Conservation (phyloP, 2,329 filamentous ascomycete genomes). For the Phialocephala subalpina region DNA sequence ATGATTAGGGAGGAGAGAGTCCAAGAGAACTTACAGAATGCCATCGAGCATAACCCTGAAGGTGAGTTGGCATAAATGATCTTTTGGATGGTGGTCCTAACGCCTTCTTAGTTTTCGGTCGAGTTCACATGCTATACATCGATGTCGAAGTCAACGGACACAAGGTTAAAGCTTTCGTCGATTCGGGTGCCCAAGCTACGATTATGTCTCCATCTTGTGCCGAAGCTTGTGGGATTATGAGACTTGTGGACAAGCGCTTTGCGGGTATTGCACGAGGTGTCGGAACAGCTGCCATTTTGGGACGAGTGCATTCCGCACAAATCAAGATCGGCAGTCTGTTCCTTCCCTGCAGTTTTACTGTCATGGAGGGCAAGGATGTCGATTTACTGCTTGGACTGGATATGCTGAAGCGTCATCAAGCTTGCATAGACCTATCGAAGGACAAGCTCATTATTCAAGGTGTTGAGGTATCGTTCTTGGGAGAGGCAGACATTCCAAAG, state of each 20-base stretch:
- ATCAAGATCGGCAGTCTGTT: conserved; percentile 91
- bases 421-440: conserved; percentile 85
- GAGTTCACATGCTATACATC: conserved; percentile 96
- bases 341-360: conserved; percentile 94
- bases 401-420: conserved; percentile 97
- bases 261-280: conserved; percentile 92
- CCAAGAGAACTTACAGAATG: conserved; percentile 94
- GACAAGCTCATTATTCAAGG: conserved; percentile 89
- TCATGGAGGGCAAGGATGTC: conserved; percentile 98
- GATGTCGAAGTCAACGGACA: conserved; percentile 93
- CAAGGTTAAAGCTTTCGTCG: conserved; percentile 93
- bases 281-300: conserved; percentile 92
- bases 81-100: neutral
- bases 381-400: conserved; percentile 92
- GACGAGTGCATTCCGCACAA: conserved; percentile 92
- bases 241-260: conserved; percentile 90
- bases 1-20: conserved; percentile 96
- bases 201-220: conserved; percentile 98
- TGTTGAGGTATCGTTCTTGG: conserved; percentile 87
- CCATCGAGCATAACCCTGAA: conserved; percentile 97
- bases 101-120: conserved; percentile 76
- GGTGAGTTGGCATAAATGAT: conserved; percentile 60
- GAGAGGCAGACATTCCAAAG: conserved; percentile 94
- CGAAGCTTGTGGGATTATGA: conserved; percentile 93
- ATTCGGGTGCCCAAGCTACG: conserved; percentile 96